Conservation (phyloP, 202 grass and related monocot species). For the Zoysia matrella region DNA sequence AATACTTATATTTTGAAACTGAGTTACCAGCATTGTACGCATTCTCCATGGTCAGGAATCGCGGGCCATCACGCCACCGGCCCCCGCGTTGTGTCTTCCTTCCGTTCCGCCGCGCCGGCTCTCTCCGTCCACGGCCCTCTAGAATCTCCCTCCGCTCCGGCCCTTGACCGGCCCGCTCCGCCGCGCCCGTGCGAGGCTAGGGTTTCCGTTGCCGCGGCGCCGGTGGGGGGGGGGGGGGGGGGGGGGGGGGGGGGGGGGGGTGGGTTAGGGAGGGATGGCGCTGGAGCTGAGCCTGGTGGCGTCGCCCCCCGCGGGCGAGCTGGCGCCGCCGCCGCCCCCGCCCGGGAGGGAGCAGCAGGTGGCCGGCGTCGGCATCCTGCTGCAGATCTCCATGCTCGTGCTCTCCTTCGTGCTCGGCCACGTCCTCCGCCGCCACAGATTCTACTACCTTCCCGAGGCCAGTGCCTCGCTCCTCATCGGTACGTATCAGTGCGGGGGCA, state of each 20-base stretch:
- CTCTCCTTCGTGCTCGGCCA: conserved; percentile 97
- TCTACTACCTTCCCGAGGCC: conserved; percentile 99
- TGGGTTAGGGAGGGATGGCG: conserved; percentile 31
- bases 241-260: not conserved
- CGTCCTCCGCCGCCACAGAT: conserved; percentile 85
- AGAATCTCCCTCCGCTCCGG: not conserved
- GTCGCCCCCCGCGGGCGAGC: conserved; percentile 33
- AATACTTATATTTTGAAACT: no score
- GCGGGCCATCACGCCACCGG: not conserved
- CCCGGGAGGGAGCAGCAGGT: conserved; percentile 98
- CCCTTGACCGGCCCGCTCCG: conserved; percentile 19
- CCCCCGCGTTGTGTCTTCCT: no score
- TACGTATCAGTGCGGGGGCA: conserved; percentile 15
- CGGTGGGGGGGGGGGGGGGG: not conserved
- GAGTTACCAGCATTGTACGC: not conserved
- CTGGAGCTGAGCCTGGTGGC: conserved; percentile 53
- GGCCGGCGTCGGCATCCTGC: conserved; percentile 87
- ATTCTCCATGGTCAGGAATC: conserved; percentile 13
- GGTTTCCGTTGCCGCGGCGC: conserved; percentile 6
- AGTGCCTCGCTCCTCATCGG: conserved; percentile 97
- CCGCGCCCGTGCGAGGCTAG: not conserved
- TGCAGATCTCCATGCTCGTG: conserved; percentile 98
- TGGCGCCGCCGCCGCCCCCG: conserved; percentile 50
- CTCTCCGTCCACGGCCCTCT: not conserved
- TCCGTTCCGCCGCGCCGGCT: not conserved